These are phyloP conservation scores for Chlorella variabilis DNA, from an alignment of 163 green algal species.

Conservation along the genomic window DNA sequence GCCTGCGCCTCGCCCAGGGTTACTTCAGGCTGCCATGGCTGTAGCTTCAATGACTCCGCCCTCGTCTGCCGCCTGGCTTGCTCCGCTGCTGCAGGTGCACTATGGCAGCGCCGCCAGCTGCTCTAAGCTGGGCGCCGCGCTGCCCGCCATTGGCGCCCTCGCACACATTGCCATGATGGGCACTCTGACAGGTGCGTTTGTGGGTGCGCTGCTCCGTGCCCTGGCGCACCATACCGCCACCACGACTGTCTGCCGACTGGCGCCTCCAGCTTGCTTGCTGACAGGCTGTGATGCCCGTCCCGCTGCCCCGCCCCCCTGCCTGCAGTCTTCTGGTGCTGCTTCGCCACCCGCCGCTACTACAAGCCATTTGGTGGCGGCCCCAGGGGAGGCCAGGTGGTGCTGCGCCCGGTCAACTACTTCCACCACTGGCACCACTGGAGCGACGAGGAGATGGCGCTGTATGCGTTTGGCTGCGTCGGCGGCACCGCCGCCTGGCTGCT, in stretches of 20 bases:
- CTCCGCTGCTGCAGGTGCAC: neutral
- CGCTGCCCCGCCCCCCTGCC: too few species aligned
- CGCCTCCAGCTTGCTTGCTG: neutral
- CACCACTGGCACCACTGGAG: neutral
- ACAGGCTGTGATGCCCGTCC: too few species aligned
- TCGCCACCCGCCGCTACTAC: constrained; percentile 3
- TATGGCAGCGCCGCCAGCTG: neutral
- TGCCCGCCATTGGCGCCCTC: neutral
- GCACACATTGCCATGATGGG: neutral
- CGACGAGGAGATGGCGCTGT: neutral
- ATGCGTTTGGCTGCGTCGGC: neutral
- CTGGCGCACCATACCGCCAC: too few species aligned
- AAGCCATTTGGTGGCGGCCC: neutral
- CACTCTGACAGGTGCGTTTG: neutral
- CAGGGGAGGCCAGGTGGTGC: neutral
- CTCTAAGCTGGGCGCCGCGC: neutral
- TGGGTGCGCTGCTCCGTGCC: too few species aligned
- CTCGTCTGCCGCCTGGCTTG: neutral
- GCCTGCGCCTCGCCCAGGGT: too few species aligned
- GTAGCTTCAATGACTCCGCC: too few species aligned
- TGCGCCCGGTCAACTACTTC: neutral
- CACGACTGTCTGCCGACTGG: neutral
- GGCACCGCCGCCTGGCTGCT: neutral
- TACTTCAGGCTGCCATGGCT: too few species aligned
- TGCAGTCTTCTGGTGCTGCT: constrained; percentile 11